These are phyloP conservation scores for Talaromyces stipitatus DNA, from an alignment of 495 filamentous ascomycete genomes.

Conservation along the genomic window DNA sequence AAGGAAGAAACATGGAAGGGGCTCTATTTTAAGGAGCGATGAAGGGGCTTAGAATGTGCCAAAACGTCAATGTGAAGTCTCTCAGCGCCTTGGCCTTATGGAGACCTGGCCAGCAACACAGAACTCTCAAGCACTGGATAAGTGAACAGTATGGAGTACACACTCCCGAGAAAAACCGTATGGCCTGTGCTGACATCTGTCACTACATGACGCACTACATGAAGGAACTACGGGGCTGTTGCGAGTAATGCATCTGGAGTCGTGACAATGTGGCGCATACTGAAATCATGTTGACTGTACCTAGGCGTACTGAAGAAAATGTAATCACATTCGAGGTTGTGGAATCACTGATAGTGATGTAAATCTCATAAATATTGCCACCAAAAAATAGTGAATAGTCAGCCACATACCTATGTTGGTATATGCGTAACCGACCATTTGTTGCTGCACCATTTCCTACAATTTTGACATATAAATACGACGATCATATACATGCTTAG, in stretches of 20 bases:
- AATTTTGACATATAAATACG: not conserved
- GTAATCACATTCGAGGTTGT: no score
- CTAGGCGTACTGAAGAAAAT: no score
- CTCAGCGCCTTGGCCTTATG: not conserved
- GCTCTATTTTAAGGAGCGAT: not conserved
- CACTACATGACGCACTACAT: not conserved
- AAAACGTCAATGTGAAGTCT: not conserved
- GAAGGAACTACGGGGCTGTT: not conserved
- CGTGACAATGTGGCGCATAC: not conserved
- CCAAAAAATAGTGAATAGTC: no score
- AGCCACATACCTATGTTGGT: not conserved
- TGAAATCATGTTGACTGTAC: no score
- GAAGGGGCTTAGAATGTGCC: no score
- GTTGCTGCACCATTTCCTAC: not conserved
- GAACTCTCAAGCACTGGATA: no score
- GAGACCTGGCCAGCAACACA: not conserved
- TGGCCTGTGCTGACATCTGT: not conserved
- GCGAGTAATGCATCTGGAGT: not conserved
- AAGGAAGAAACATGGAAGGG: not conserved
- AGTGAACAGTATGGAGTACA: no score
- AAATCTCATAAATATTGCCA: not conserved
- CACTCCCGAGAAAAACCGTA: not conserved
- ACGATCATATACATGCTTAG: not conserved
- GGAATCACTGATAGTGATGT: not conserved
- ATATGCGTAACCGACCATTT: not conserved